Base-by-base conservation (phyloP, 139 green algal species). In the Eudorina sp. region DNA sequence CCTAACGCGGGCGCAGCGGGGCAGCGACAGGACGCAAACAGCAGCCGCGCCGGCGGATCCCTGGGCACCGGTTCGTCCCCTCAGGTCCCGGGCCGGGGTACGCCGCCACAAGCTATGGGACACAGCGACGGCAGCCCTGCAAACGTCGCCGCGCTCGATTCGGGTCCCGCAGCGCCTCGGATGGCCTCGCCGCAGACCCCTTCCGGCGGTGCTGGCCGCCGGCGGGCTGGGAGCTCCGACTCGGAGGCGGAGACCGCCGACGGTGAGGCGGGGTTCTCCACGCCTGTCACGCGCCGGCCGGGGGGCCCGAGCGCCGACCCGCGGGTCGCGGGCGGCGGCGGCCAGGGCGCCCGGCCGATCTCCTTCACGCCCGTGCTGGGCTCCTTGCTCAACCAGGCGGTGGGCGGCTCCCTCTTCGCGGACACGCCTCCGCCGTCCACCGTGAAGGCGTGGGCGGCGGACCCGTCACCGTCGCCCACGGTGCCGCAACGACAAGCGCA, bases 401-500 rank as follows among this genome's bases (percentile, higher is more conserved):
- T 86, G 21, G 79, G 38, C 1, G 79, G 55, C 27, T 76, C 18
- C n/a, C 79, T 86, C 2, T 86, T 86, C 48, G 79, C 79, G 4
- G 79, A 84, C 38, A 84, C 53, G 36, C 75, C 75, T 27, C 38
- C 48, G 27, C 31, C 74, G 31, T 58, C 46, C 62, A 29, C 62
- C 62, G 62, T 31, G 6, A 72, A 72, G 31, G 16, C 62, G 21
- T n/a, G n/a, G n/a, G n/a, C n/a, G n/a, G n/a, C n/a, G n/a, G n/a
- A n/a, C n/a, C n/a, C n/a, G n/a, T n/a, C n/a, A n/a, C n/a, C n/a
- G n/a, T n/a, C n/a, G n/a, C n/a, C n/a, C n/a, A 19, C 62, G 31
- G 62, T 34, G 62, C 62, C n/a, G 62, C 62, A 19, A n/a, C n/a
- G n/a, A n/a, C n/a, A n/a, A n/a, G n/a, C n/a, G 62, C 62, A 36